These are phyloP conservation scores for Arachis monticola DNA, from an alignment of 331 rosid genomes.

Conservation along the genomic window DNA sequence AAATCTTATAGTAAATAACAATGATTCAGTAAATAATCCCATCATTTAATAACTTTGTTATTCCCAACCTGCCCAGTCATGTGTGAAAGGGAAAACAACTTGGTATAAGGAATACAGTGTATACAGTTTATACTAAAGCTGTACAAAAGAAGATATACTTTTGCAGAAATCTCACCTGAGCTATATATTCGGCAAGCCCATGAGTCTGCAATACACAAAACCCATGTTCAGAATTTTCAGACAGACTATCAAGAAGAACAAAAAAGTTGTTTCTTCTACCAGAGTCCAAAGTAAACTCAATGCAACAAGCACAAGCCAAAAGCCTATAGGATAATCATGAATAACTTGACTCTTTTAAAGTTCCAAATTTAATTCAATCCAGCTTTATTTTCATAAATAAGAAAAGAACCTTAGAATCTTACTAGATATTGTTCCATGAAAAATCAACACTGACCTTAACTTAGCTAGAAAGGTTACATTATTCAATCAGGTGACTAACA, in stretches of 20 bases:
- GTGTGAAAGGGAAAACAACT: slow-evolving; percentile 21
- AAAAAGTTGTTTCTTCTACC: slow-evolving; percentile 13
- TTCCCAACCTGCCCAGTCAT: slow-evolving; percentile 28
- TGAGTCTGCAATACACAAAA: slow-evolving; percentile 70
- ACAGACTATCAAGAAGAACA: slow-evolving; percentile 1
- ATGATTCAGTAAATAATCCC: slow-evolving; percentile 6
- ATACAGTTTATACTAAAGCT: slow-evolving; percentile 1
- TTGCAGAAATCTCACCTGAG: slow-evolving; percentile 77
- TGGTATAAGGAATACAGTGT: slow-evolving; percentile 17
- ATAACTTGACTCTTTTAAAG: slow-evolving; percentile 18
- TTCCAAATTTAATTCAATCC: background rate
- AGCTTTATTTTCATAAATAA: slow-evolving; percentile 30
- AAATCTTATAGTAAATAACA: slow-evolving; percentile 16
- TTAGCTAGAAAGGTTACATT: slow-evolving; percentile 21
- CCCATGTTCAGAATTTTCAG: slow-evolving; percentile 41
- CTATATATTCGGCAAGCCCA: slow-evolving; percentile 97
- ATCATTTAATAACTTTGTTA: slow-evolving; percentile 14
- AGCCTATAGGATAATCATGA: slow-evolving; percentile 26
- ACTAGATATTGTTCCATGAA: slow-evolving; percentile 26
- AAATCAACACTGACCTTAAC: slow-evolving; percentile 34
- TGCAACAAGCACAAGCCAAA: slow-evolving; percentile 25
- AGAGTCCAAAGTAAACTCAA: slow-evolving; percentile 11
- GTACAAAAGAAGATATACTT: slow-evolving; percentile 4
- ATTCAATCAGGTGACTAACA: slow-evolving; percentile 11
- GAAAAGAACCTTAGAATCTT: slow-evolving; percentile 12